These are phyloP conservation scores for Podila horticola DNA, from an alignment of 192 early-diverging fungal genomes.

Conservation along the genomic window DNA sequence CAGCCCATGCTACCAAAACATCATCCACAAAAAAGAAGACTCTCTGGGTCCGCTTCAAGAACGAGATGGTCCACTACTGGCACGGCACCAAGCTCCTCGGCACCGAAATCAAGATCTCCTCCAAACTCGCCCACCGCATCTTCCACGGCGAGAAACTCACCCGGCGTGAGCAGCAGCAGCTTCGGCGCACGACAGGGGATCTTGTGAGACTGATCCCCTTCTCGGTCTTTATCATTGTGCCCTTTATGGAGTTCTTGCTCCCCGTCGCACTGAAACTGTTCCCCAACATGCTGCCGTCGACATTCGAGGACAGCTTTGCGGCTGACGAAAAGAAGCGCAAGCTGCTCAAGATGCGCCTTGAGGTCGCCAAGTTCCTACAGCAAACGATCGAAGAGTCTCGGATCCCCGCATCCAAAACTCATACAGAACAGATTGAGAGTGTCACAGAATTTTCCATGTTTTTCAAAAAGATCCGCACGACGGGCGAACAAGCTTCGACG, in stretches of 20 bases:
- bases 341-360: constrained; percentile 85
- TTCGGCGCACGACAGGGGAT: constrained; percentile 68
- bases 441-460: constrained; percentile 80
- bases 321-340: constrained; percentile 93
- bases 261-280: constrained; percentile 93
- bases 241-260: constrained; percentile 93
- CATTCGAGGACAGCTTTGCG: constrained; percentile 86
- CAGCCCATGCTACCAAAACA: not conserved
- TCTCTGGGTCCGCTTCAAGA: constrained; percentile 83
- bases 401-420: constrained; percentile 26
- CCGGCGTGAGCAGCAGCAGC: constrained; percentile 89
- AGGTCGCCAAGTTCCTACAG: constrained; percentile 93
- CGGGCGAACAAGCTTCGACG: constrained; percentile 84
- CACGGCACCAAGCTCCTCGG: constrained; percentile 92
- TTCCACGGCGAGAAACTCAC: constrained; percentile 83
- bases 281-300: constrained; percentile 97
- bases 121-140: constrained; percentile 79
- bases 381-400: constrained; percentile 91
- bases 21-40: constrained; percentile 62
- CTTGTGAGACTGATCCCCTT: constrained; percentile 91
- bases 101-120: constrained; percentile 88
- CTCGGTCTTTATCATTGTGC: constrained; percentile 89
- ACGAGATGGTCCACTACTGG: constrained; percentile 94
- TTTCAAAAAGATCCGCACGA: constrained; percentile 85
- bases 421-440: constrained; percentile 42